phyloP scores from a whole-genome alignment of 2,329 filamentous ascomycete genomes.

The Ciborinia camelliae region DNA sequence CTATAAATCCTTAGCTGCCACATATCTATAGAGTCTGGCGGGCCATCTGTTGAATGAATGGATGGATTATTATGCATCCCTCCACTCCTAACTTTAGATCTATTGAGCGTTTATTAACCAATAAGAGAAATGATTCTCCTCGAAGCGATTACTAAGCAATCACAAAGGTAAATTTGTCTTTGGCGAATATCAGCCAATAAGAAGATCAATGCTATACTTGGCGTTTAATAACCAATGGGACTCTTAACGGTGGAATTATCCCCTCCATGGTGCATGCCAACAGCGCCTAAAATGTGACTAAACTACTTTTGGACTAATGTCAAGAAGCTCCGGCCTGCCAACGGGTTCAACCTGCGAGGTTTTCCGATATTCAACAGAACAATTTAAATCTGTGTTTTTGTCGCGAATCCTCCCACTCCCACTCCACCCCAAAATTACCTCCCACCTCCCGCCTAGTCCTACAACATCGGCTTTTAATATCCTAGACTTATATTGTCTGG shows the following conservation, averaged over 20 bases:
- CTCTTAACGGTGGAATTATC: neutral
- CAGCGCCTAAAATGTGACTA: neutral
- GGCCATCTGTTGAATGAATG: neutral
- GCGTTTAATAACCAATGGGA: neutral
- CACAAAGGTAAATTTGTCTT: too few species aligned
- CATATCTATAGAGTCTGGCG: constrained; percentile 14
- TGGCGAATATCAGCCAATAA: too few species aligned
- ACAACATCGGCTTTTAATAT: constrained; percentile 26
- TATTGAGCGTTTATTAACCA: neutral
- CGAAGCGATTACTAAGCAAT: too few species aligned
- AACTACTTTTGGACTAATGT: neutral
- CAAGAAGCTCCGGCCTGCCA: constrained; percentile 8
- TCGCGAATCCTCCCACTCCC: constrained; percentile 22
- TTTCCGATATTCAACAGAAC: constrained; percentile 28
- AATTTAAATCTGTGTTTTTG: constrained; percentile 21
- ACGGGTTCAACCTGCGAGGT: constrained; percentile 23
- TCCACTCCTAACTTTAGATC: neutral
- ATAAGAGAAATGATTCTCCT: too few species aligned
- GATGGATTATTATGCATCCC: too few species aligned
- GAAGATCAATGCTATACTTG: fast-evolving
- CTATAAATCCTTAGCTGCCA: constrained; percentile 4
- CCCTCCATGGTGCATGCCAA: too few species aligned
- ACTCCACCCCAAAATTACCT: constrained; percentile 1
- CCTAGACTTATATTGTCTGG: constrained; percentile 32
- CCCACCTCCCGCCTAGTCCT: constrained; percentile 3